phyloP scores from a whole-genome alignment of 768 basidiomycete species.

The Gloeostereum incarnatum region DNA sequence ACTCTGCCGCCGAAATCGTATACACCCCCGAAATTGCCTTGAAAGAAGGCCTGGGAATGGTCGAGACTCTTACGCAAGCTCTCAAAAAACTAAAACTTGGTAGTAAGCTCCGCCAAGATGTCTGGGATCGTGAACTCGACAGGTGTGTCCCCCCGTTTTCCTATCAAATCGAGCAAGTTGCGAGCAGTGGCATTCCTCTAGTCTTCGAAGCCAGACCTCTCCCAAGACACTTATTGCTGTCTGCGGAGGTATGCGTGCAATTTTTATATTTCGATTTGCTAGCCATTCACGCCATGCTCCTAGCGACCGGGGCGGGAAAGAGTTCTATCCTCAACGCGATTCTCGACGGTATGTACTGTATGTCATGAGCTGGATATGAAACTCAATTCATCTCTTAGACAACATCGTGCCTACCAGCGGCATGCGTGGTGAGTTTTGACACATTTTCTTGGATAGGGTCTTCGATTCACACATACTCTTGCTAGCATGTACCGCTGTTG shows the following conservation, averaged over 20 bases:
- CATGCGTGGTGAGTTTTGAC: constrained; percentile 38
- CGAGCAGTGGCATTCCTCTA: constrained; percentile 11
- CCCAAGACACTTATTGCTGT: constrained; percentile 58
- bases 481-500: constrained; percentile 56
- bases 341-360: constrained; percentile 34
- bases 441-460: neutral
- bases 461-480: constrained; percentile 1
- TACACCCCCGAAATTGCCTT: constrained; percentile 42
- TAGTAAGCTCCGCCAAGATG: constrained; percentile 46
- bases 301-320: constrained; percentile 55
- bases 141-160: constrained; percentile 22
- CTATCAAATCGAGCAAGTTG: too few relatives aligned
- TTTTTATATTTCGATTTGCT: constrained; percentile 8
- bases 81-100: constrained; percentile 37
- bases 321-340: constrained; percentile 54
- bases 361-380: neutral
- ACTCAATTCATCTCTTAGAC: constrained; percentile 30
- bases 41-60: constrained; percentile 43
- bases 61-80: constrained; percentile 32
- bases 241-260: constrained; percentile 53
- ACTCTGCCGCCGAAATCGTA: constrained; percentile 29
- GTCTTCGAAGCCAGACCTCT: constrained; percentile 37
- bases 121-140: constrained; percentile 46
- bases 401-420: constrained; percentile 60
- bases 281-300: neutral